Evolutionary conservation across 2,329 filamentous ascomycete genomes (phyloP), one percentile per base, ranked within the genome.

Genomic region (Chaetoscypha palmicola): DNA sequence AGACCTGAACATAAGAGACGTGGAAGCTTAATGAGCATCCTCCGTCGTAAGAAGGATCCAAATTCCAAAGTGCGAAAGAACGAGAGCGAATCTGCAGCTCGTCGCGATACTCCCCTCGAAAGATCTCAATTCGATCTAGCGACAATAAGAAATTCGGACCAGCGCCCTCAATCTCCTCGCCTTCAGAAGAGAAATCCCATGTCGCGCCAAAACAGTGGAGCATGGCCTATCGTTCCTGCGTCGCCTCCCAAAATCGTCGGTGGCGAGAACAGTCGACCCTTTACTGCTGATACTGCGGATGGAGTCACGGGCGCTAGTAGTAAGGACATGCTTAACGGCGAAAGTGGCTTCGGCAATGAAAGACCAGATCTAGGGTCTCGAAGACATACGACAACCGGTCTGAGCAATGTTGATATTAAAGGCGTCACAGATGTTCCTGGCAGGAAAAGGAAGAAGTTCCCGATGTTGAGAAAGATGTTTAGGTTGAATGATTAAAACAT

Each of bases 391-490:
- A 54, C 52, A 34, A 55, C 55, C 26, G 56, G 58, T 0, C 30
- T 59, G 20, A 38, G 24, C 19, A 46, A 26, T 21, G 49, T 55
- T 23, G 56, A 56, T 48, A 16, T 51, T 1, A 43, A 40, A 14
- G 45, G 14, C 14, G 36, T 47, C 24, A 38, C 31, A 33, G 22
- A 21, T 14, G 45, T 20, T 3, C 42, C 36, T n/a, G 33, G 30
- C 30, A 54, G 44, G 41, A 76, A 74, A 66, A 77, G 74, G 67
- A 86, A 86, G 72, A 84, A 81, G 64, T 86, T 87, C 62, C 72
- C 73, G 32, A 66, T 69, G 43, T 63, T 87, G 59, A 76, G 83
- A 60, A 76, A 71, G 61, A 81, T 83, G 62, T 83, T 87, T 64
- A 68, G 71, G 38, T 61, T 79, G 38, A 64, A 76, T 58, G 73